Conservation (phyloP, 257 asterid species). For the Ophiorrhiza pumila region DNA sequence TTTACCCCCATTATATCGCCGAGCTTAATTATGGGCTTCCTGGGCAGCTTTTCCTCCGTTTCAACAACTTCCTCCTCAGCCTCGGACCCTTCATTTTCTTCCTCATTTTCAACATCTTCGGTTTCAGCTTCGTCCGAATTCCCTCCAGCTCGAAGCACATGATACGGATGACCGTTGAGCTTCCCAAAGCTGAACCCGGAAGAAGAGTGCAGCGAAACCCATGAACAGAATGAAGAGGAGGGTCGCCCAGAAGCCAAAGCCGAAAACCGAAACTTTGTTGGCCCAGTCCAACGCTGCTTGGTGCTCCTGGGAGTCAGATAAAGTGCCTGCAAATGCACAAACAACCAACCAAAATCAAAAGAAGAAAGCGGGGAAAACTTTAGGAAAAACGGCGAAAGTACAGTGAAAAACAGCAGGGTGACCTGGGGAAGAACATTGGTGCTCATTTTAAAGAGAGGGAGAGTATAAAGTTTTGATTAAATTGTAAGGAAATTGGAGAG, state of each 20-base stretch:
- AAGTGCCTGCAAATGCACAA: constrained; percentile 42
- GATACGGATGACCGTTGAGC: constrained; percentile 28
- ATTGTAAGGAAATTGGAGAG: not conserved
- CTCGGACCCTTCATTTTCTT: constrained; percentile 23
- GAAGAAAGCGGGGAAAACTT: not conserved
- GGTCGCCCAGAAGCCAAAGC: constrained; percentile 31
- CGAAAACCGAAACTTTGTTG: constrained; percentile 43
- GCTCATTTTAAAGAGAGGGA: constrained; percentile 20
- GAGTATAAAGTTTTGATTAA: not conserved
- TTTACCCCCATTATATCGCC: constrained; percentile 97
- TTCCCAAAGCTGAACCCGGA: constrained; percentile 20
- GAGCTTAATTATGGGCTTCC: constrained; percentile 58
- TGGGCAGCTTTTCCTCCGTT: constrained; percentile 49
- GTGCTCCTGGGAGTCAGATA: constrained; percentile 45
- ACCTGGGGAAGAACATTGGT: constrained; percentile 41
- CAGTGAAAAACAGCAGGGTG: not conserved
- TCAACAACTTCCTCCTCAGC: constrained; percentile 9
- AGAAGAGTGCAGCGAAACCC: constrained; percentile 26
- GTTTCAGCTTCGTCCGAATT: constrained; percentile 33
- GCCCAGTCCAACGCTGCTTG: constrained; percentile 33
- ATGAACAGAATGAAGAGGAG: constrained; percentile 22
- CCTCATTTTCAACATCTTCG: constrained; percentile 28
- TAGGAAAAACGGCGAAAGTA: not conserved
- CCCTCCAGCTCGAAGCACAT: constrained; percentile 61
- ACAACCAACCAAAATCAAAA: constrained; percentile 6